Evolutionary conservation across 176 grass and related monocot species (phyloP).

Genomic region (Poa annua): DNA sequence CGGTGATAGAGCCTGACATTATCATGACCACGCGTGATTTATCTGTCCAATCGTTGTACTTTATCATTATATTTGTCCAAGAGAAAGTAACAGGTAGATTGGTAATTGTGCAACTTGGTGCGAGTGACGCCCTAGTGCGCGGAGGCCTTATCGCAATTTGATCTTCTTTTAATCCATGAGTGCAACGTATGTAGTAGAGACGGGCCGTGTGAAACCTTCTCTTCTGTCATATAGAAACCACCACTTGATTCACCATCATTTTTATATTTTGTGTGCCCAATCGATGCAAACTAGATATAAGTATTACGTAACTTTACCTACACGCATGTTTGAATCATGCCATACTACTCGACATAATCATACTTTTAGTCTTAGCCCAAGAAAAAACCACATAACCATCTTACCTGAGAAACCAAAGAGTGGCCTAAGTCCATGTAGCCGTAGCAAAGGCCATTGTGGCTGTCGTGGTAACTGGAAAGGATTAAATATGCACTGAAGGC

Average conservation of each 20-base stretch:
- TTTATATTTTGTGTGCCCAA: neutral
- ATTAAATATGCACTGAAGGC: neutral
- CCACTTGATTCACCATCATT: neutral
- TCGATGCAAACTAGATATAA: neutral
- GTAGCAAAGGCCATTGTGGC: constrained; percentile 16
- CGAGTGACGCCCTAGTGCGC: neutral
- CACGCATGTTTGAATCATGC: too few species aligned
- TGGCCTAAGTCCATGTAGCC: neutral
- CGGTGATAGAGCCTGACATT: neutral
- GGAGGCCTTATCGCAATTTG: neutral
- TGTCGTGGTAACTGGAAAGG: neutral
- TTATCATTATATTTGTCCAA: fast-evolving
- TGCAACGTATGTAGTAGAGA: neutral
- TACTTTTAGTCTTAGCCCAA: neutral
- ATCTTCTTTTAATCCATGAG: neutral
- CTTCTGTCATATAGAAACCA: neutral
- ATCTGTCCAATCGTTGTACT: neutral
- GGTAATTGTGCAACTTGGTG: neutral
- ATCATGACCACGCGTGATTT: neutral
- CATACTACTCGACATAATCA: neutral
- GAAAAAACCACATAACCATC: neutral
- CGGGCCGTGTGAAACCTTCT: neutral
- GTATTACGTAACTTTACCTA: neutral
- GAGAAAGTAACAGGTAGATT: neutral
- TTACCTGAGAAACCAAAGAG: neutral